Base-by-base conservation (phyloP, 2,329 filamentous ascomycete species). In the Beauveria australis region DNA sequence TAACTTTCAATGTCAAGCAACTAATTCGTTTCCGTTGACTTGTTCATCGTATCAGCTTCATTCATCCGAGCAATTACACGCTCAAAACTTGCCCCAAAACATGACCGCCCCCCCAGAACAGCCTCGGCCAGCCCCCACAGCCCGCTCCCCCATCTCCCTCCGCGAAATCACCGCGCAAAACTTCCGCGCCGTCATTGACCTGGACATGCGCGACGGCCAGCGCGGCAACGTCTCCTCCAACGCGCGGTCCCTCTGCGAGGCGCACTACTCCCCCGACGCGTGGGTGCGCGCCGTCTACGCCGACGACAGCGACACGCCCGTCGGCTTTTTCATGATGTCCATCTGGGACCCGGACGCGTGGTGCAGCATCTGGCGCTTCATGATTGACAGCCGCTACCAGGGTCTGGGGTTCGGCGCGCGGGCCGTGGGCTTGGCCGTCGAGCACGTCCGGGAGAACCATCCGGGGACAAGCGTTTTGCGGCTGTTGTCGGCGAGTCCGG, bases 241-340 rank as follows among this genome's bases (percentile, higher is more conserved):
- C 53, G 59, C 53, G 8, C 44, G 47, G 18, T 61, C 59, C 5
- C 58, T 63, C 6, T 57, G 53, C 53, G 61, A 63, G 33, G 24
- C 59, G 48, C 59, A 61, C 53, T 63, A 63, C 37, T 48, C 59
- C 3, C 41, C 57, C 7, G 61, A 63, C n/a, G 61, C 61, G 7
- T 63, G 61, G 61, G 37, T 55, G 9, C 53, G 61, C 22, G 61
- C 61, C 53, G 19, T 63, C 22, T 63, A 63, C 54, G 61, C 61
- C 48, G 54, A 56, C 40, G 59, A 63, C 14, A 9, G 3, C 30
- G 30, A 12, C 10, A 59, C 54, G 14, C 53, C 49, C 43, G 59
- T 63, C 49, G 59, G 62, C 30, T 51, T 63, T 18, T 43, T 61
- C 24, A 59, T 63, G 59, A 55, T 63, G 59, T 55, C 62, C 22